Percentiles rank a stretch among this genome's conserved stretches.
These are phyloP conservation scores for Ambrosia trifida DNA, from an alignment of 129 eudicot species.

Conservation along the genomic window DNA sequence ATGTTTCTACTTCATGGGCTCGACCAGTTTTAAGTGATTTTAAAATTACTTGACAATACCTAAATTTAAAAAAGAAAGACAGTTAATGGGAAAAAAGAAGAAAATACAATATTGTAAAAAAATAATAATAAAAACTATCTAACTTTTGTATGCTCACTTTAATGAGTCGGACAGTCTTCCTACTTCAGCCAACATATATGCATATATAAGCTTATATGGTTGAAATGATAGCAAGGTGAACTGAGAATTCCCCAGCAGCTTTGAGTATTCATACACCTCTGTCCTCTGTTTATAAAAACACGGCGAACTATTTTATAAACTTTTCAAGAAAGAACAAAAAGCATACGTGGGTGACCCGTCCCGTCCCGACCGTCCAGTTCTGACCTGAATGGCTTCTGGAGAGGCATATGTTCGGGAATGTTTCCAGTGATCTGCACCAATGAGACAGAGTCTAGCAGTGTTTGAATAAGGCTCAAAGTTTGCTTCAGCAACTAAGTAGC, in stretches of 20 bases:
- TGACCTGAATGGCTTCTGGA: constrained; percentile 98
- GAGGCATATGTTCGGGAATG: constrained; percentile 90
- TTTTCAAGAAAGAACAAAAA: not conserved
- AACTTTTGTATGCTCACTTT: constrained; percentile 50
- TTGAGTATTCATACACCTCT: constrained; percentile 85
- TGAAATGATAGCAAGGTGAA: constrained; percentile 81
- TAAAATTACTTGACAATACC: constrained; percentile 86
- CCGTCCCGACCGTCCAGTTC: not conserved
- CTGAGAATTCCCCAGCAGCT: constrained; percentile 86
- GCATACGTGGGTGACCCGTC: not conserved
- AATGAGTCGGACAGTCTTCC: constrained; percentile 87
- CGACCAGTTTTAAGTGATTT: constrained; percentile 87
- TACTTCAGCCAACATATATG: constrained; percentile 97
- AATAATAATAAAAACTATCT: not conserved
- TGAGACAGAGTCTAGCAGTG: constrained; percentile 89
- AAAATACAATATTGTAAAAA: constrained; percentile 10
- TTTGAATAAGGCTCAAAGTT: constrained; percentile 90
- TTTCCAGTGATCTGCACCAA: constrained; percentile 93
- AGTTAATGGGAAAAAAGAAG: constrained; percentile 1
- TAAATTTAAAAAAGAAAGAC: constrained; percentile 28
- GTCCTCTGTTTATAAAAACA: constrained; percentile 61
- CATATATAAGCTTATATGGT: constrained; percentile 90
- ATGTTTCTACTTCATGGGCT: constrained; percentile 67
- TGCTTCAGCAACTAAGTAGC: constrained; percentile 96
- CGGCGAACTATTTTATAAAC: not conserved